Evolutionary conservation across 2,329 filamentous ascomycete species (phyloP).

Genomic region (Orbilia brochopaga): DNA sequence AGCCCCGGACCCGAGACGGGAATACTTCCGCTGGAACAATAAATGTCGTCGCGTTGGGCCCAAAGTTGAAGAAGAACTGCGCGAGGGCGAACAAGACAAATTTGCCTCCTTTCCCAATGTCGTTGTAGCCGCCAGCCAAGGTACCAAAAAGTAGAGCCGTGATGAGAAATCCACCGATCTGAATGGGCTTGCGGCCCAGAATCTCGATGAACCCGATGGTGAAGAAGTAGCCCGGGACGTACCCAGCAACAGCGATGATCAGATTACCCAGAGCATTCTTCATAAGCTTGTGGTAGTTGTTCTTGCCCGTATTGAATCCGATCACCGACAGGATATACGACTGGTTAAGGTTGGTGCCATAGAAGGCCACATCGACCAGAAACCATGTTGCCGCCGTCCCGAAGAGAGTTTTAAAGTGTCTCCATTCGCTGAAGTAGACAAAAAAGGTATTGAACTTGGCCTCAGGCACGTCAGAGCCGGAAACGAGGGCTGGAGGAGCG

Average conservation of each 20-base stretch:
- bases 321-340: constrained; percentile 56
- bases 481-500: constrained; percentile 39
- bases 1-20: constrained; percentile 57
- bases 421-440: constrained; percentile 56
- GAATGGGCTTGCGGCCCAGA: constrained; percentile 72
- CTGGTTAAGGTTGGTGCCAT: constrained; percentile 57
- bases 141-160: constrained; percentile 19
- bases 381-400: constrained; percentile 55
- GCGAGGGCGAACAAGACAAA: constrained; percentile 47
- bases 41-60: constrained; percentile 58
- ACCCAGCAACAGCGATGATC: constrained; percentile 56
- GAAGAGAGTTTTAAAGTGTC: constrained; percentile 56
- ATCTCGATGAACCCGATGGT: constrained; percentile 55
- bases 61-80: constrained; percentile 55
- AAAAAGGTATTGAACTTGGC: constrained; percentile 55
- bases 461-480: constrained; percentile 33
- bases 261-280: constrained; percentile 57
- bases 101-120: constrained; percentile 37
- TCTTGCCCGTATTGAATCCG: constrained; percentile 56
- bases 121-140: constrained; percentile 38
- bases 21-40: constrained; percentile 58
- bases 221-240: constrained; percentile 55
- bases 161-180: constrained; percentile 60
- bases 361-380: constrained; percentile 45
- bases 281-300: constrained; percentile 56